phyloP scores from a whole-genome alignment of 75 land plant species.

The Cupressus sempervirens region DNA sequence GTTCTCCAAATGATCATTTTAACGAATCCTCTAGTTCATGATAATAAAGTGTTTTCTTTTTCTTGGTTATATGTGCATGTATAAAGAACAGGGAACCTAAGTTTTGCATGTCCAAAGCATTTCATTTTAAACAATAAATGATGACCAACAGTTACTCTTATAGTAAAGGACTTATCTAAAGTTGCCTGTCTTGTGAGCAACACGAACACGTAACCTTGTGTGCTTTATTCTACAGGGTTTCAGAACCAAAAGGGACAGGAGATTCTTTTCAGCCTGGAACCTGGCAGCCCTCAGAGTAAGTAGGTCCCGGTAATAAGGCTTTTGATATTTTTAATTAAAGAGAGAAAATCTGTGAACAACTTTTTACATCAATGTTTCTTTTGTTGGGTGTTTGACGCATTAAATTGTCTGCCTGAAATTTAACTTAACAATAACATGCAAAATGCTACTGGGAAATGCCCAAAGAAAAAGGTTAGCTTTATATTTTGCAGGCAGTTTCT shows the following conservation, averaged over 20 bases:
- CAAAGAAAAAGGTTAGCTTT: background rate
- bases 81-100: background rate
- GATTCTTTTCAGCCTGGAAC: slow-evolving; percentile 9
- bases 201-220: background rate
- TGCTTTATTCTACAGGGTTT: slow-evolving; percentile 2
- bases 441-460: background rate
- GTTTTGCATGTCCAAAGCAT: background rate
- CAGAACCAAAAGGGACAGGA: slow-evolving; percentile 6
- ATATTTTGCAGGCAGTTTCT: background rate
- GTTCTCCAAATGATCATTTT: background rate
- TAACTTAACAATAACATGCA: background rate
- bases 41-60: background rate
- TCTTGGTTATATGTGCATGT: background rate
- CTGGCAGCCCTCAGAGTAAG: slow-evolving; percentile 12
- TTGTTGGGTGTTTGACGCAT: background rate
- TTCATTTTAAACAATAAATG: background rate
- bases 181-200: background rate
- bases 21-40: background rate
- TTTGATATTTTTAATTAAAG: background rate
- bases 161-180: background rate
- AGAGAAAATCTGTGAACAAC: background rate
- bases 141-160: background rate
- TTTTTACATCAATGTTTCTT: background rate
- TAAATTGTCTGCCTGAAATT: background rate
- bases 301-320: background rate